Base-by-base conservation (phyloP, 805 yeast genomes). In the Wickerhamiella brachini region DNA sequence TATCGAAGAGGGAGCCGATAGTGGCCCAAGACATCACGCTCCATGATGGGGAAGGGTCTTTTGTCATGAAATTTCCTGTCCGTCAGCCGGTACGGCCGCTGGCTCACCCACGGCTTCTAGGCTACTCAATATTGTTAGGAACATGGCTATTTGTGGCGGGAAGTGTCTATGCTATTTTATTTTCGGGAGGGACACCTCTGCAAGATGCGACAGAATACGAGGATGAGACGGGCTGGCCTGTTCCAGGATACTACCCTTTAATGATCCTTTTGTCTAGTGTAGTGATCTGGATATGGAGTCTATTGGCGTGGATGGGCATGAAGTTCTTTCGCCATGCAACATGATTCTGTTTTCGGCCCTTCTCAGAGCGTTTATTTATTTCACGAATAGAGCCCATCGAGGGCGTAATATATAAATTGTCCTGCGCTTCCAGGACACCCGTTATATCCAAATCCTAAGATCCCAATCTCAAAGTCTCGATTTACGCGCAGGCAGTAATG, bases 301-400 rank as follows among this genome's bases (percentile, higher is more conserved):
- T 79, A 9, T 67, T 75, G 3, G 78, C 88, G 10, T 85, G 95
- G 95, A 71, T 80, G 45, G 89, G 93, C 38, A 72, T 85, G 75
- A 85, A 85, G 64, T 68, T 85, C 51, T 85, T 85, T 66, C 71
- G 87, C 51, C 93, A 85, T 61, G 82, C 93, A 21, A 82, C 17
- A 8, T 18, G 24, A 41, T 7, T 20, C 24, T 9, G 3, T 12
- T 29, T 12, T 29, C 34, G 10, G 5, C 24, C 9, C 15, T 15
- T 10, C 10, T 3, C 5, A 18, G 29, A 9, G 31, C 8, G 13
- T 21, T 39, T 15, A 23, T n/a, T 15, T 23, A 15, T 20, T 26
- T 26, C 17, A 18, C 22, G 43, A 39, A 17, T 38, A n/a, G 13
- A 20, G 22, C 20, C 43, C 43, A 39, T 6, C 12, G 12, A 39